Evolutionary conservation across 495 filamentous ascomycete genomes (phyloP).

Genomic region (Podospora pseudocomata): DNA sequence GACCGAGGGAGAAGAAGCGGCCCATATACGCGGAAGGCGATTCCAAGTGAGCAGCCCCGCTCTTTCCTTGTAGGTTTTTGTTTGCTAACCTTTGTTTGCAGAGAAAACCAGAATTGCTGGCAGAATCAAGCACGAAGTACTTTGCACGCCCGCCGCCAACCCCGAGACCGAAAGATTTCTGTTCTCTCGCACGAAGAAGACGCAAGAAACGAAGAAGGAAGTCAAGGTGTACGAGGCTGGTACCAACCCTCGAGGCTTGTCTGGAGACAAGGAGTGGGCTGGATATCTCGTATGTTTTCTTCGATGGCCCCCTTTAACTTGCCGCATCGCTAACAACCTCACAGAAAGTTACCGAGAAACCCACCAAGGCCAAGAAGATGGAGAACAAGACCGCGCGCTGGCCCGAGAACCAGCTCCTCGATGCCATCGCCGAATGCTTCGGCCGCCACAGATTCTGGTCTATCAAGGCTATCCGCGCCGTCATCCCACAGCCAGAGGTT

Average conservation of each 20-base stretch:
- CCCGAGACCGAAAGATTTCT: constrained; percentile 64
- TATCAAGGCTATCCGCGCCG: constrained; percentile 70
- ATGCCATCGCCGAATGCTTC: constrained; percentile 78
- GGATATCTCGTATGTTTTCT: constrained; percentile 55
- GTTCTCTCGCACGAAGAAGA: constrained; percentile 55
- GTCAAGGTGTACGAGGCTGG: constrained; percentile 41
- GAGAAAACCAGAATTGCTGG: constrained; percentile 76
- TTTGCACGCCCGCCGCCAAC: constrained; percentile 71
- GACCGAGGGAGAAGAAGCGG: constrained; percentile 56
- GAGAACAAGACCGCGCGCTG: constrained; percentile 84
- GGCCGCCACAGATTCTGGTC: constrained; percentile 82
- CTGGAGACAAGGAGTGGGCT: constrained; percentile 44
- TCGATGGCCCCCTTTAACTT: neutral
- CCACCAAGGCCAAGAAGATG: constrained; percentile 52
- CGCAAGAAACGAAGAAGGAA: constrained; percentile 58
- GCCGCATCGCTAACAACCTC: constrained; percentile 5
- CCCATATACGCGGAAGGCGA: constrained; percentile 69
- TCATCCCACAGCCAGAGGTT: constrained; percentile 79
- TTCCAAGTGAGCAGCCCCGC: constrained; percentile 64
- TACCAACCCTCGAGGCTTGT: constrained; percentile 35
- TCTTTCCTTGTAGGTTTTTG: neutral
- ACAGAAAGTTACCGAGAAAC: constrained; percentile 47
- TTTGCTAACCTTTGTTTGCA: constrained; percentile 9
- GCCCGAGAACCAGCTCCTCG: constrained; percentile 78
- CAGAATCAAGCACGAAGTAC: constrained; percentile 69